Evolutionary conservation across 768 basidiomycete species (phyloP), one percentile per base, ranked within the genome.

Genomic region (Calocera cornea): DNA sequence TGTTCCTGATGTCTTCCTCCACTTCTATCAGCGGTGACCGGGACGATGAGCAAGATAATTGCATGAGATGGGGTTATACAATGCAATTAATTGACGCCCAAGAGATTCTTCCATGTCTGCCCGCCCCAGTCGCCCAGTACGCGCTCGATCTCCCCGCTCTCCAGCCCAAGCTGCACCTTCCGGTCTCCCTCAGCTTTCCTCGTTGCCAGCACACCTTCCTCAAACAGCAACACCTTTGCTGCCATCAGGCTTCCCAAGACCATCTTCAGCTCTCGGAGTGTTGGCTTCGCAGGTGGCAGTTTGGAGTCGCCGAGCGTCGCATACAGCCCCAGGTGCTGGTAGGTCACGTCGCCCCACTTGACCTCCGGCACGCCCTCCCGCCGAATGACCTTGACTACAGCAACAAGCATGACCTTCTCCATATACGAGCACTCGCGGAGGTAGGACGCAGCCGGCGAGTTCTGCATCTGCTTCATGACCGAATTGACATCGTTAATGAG

Each of bases 331-430:
- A 85, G 74, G 72, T 93, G 90, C 73, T 95, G 92, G 66, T 86
- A 80, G 68, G 86, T 69, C 65, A 93, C 89, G 70, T 91, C 88
- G 31, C 83, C 82, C 90, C 90, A 94, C 71, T 84, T 84, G 63
- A 97, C 87, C 77, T 94, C 92, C 65, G 92, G 87, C 0, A 97
- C 83, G 31, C 94, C 94, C 69, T 89, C 87, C 49, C 89, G 81
- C 74, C 87, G 86, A 49, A 91, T 82, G 73, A 91, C 92, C 72
- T 89, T 88, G 29, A 95, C 78, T 40, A 95, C 75, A 0, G 93
- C 85, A 17, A 88, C 88, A 19, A 97, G 81, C 87, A 97, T 87
- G 60, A 95, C 81, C 41, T 88, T 85, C 74, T 97, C 93, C 73
- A 95, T 92, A 69, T 92, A 82, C 76, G 89, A 89, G 71, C 92